Evolutionary conservation across 805 yeast genomes (phyloP).

Genomic region (Ogataea wickerhamii): DNA sequence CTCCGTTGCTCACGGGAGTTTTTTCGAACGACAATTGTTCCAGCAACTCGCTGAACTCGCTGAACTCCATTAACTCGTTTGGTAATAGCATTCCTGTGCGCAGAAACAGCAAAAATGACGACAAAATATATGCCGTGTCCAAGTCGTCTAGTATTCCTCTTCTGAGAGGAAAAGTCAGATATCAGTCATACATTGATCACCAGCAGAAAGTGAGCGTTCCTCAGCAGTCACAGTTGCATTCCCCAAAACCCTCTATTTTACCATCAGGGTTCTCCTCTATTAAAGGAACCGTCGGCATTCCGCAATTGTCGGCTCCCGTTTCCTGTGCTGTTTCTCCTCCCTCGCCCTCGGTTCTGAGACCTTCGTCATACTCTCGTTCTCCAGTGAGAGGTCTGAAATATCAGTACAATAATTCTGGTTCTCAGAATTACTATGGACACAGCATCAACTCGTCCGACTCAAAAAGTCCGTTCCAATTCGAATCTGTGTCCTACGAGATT

Average conservation of each 20-base stretch:
- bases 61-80: conserved; percentile 20
- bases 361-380: conserved; percentile 24
- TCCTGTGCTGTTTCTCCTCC: conserved; percentile 7
- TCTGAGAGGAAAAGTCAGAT: conserved; percentile 29
- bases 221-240: neutral
- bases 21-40: conserved; percentile 24
- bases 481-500: conserved; percentile 31
- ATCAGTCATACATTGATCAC: conserved; percentile 30
- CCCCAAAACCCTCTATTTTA: neutral
- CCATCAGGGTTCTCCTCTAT: neutral
- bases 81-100: conserved; percentile 4
- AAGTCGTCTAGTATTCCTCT: conserved; percentile 23
- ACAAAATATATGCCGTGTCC: conserved; percentile 17
- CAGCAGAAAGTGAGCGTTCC: conserved; percentile 24
- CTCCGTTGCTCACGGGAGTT: conserved; percentile 17
- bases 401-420: conserved; percentile 1
- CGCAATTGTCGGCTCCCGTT: neutral
- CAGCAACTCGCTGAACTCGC: conserved; percentile 25
- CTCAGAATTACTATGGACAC: conserved; percentile 2
- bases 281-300: neutral
- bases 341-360: conserved; percentile 14
- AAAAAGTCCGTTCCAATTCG: conserved; percentile 33
- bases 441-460: neutral
- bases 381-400: conserved; percentile 23
- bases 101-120: conserved; percentile 12